Evolutionary conservation across 345 rosid species (phyloP), one percentile per base, ranked within the genome.

Genomic region (Reutealis trisperma): DNA sequence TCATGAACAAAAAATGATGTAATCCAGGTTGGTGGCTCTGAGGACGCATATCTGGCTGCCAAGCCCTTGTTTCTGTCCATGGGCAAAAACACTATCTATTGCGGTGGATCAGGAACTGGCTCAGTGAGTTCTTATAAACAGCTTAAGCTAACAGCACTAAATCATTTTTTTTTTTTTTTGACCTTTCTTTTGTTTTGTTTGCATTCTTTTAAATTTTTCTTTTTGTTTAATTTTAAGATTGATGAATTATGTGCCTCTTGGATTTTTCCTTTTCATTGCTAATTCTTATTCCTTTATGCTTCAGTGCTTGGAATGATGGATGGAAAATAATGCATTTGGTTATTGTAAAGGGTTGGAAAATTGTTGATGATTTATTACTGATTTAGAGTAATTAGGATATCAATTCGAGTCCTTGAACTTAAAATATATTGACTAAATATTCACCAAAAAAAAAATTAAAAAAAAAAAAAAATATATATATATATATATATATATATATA

Each of bases 81-180:
- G 99, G 99, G 97, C 1, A 88, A 80, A 85, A 90, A 81, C 76
- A 44, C 93, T 51, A 89, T 92, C 52, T 95, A 89, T 68, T 95
- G 99, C 82, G 99, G 98, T 71, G 96, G 91, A 86, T 84, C 94
- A 64, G 99, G 98, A 87, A 95, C 87, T 78, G 99, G 99, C 64
- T 87, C 99, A 24, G 99, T 93, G 90, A 86, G 97, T 82, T 84
- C 74, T 57, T 64, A 78, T 30, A 21, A 78, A 13, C 47, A 14
- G 37, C 52, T 55, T 18, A 52, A 71, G 63, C 64, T 66, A 51
- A 21, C n/a, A 25, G 6, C 47, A 8, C n/a, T 55, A 5, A 18
- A 24, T 68, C 69, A 4, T 37, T 6, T 57, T 47, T 27, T 21
- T 6, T 8, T 13, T 9, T 25, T 51, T 21, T 54, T 54, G 30